Evolutionary conservation across 2,329 filamentous ascomycete species (phyloP).

Genomic region (Colletotrichum navitas): DNA sequence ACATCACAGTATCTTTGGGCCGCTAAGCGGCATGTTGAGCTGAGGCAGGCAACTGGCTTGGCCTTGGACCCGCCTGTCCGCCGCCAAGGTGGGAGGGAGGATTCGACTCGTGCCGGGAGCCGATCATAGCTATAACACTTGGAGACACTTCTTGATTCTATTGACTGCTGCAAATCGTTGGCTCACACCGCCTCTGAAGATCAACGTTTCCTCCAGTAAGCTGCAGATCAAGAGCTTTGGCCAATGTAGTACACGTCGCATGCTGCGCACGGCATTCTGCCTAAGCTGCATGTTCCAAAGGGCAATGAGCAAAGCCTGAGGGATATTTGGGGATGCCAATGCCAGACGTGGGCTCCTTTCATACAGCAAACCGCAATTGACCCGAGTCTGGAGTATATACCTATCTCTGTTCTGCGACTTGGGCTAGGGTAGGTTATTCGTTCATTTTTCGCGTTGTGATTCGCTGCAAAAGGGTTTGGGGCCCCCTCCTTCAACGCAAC

Average conservation of each 20-base stretch:
- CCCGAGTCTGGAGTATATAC: too few species aligned
- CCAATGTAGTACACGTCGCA: background rate
- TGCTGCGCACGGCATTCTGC: background rate
- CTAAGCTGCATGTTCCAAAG: background rate
- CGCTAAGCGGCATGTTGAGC: background rate
- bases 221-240: background rate
- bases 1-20: background rate
- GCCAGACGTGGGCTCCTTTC: background rate
- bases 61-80: constrained; percentile 1
- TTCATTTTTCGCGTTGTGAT: background rate
- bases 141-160: background rate
- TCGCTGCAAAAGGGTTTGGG: background rate
- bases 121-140: constrained; percentile 12
- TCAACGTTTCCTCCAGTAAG: background rate
- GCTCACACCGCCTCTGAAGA: constrained; percentile 25
- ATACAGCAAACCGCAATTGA: background rate
- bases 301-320: background rate
- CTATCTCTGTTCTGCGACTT: background rate
- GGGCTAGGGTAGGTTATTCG: background rate
- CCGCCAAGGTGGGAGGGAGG: background rate
- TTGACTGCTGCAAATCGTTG: constrained; percentile 1
- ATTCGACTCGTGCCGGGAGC: constrained; percentile 26
- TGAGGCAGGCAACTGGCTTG: background rate
- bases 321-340: background rate
- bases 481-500: background rate